Conservation (phyloP, 345 rosid species). For the Salix koriyanagi region DNA sequence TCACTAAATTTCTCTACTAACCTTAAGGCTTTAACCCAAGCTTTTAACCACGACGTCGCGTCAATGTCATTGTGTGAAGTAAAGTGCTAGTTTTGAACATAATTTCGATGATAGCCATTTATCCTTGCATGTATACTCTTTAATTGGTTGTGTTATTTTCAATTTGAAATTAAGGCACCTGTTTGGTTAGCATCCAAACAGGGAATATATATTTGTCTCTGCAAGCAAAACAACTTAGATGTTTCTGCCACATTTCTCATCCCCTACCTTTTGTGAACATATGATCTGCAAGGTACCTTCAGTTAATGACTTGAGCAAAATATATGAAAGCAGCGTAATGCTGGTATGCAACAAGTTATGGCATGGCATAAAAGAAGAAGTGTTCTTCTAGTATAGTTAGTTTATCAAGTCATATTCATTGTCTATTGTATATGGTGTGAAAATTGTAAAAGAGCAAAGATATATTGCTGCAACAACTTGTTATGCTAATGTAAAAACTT, state of each 20-base stretch:
- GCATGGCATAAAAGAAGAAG: background rate
- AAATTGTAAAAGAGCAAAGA: background rate
- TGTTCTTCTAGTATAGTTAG: background rate
- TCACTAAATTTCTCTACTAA: too few species aligned
- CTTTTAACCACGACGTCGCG: too few species aligned
- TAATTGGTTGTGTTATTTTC: background rate
- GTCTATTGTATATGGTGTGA: background rate
- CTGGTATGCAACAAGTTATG: background rate
- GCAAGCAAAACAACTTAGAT: background rate
- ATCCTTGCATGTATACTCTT: background rate
- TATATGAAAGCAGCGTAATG: too few species aligned
- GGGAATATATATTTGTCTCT: too few species aligned
- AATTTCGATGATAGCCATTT: background rate
- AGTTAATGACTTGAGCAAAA: background rate
- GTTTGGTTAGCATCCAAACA: background rate
- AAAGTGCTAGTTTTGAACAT: background rate
- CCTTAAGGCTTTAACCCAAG: too few species aligned
- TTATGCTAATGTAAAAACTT: too few species aligned
- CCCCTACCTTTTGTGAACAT: background rate
- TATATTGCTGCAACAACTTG: background rate
- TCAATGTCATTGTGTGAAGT: too few species aligned
- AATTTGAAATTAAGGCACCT: background rate
- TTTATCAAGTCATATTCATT: background rate
- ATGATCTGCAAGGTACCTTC: background rate
- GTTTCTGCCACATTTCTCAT: background rate